Base-by-base conservation (phyloP, 1,139 yeast genomes). In the Pichia kudriavzevii region DNA sequence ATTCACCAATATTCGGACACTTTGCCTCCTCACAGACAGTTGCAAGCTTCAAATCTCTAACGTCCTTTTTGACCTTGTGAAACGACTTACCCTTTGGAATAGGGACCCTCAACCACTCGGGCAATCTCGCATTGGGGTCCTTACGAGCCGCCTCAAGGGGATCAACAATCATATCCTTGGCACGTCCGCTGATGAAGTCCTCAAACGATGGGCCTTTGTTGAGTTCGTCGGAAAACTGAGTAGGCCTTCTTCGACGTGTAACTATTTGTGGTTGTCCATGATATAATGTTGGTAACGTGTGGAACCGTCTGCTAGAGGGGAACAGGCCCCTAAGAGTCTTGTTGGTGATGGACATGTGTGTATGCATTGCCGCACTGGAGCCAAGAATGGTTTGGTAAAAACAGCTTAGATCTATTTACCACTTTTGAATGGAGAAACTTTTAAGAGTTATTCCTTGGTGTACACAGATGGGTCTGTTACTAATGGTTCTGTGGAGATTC, bases 1-100 rank as follows among this genome's bases (percentile, higher is more conserved):
- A 93, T 59, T 93, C 99, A 34, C 97, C 96, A 42, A 93, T 93
- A 57, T 93, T 93, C 14, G 99, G 99, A 61, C 99, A 93, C 53
- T 91, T 79, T 8, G 98, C 98, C 55, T 91, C 98, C 58, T 91
- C 97, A 62, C 99, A 93, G 21, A 93, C 99, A 0, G 98, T 88
- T 26, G 95, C 82, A 37, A 93, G 66, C 45, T 85, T 85, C 43
- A 93, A 64, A 43, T 93, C 96, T 43, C 88, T 69, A 26, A 93
- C 80, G 54, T 93, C 99, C 30, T 77, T 72, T 55, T 88, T 87
- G 48, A 93, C 68, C 49, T 75, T 79, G 51, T 78, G 78, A 60
- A 74, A 91, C 30, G 82, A 79, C 46, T 75, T 69, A 31, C 98
- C 98, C 61, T 83, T 84, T 12, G 98, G 98, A 46, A 91, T 87